phyloP scores from a whole-genome alignment of 1,139 yeast genomes.

The Geotrichum candidum region DNA sequence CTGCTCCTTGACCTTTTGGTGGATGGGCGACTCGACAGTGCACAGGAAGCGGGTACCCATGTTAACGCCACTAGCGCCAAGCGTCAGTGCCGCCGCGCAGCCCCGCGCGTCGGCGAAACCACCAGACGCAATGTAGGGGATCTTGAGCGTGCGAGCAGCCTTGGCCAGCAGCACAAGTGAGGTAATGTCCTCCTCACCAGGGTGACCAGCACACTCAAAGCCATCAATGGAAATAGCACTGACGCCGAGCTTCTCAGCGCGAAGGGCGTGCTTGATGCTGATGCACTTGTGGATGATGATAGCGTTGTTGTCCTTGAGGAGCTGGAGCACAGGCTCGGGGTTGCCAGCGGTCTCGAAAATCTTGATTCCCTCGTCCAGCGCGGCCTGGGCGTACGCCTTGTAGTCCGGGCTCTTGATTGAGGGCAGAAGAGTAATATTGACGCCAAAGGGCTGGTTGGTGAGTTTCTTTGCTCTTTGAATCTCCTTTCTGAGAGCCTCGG shows the following conservation, averaged over 20 bases:
- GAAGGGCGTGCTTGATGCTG: conserved; percentile 31
- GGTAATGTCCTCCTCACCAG: conserved; percentile 36
- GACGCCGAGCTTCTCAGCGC: conserved; percentile 34
- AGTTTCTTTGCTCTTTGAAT: conserved; percentile 25
- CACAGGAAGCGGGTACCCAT: conserved; percentile 37
- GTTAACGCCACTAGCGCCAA: conserved; percentile 34
- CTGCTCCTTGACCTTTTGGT: conserved; percentile 31
- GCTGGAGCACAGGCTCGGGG: conserved; percentile 28
- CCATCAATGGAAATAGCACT: conserved; percentile 36
- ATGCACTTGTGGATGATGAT: conserved; percentile 35
- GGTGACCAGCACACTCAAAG: conserved; percentile 37
- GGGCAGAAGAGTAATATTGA: conserved; percentile 35
- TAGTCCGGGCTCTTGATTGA: conserved; percentile 36
- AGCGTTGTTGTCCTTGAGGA: conserved; percentile 22
- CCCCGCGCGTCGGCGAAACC: conserved; percentile 37
- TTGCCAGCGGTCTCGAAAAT: conserved; percentile 37
- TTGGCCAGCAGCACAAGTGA: conserved; percentile 31
- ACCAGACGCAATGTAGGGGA: conserved; percentile 36
- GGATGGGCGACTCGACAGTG: conserved; percentile 35
- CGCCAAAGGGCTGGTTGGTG: conserved; percentile 34
- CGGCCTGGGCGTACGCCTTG: conserved; percentile 32
- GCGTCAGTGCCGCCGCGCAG: conserved; percentile 35
- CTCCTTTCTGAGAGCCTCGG: conserved; percentile 33
- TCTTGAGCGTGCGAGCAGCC: conserved; percentile 29
- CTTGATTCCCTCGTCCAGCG: conserved; percentile 34